phyloP scores from a whole-genome alignment of 208 protist species.

The Acanthamoeba lenticulata region DNA sequence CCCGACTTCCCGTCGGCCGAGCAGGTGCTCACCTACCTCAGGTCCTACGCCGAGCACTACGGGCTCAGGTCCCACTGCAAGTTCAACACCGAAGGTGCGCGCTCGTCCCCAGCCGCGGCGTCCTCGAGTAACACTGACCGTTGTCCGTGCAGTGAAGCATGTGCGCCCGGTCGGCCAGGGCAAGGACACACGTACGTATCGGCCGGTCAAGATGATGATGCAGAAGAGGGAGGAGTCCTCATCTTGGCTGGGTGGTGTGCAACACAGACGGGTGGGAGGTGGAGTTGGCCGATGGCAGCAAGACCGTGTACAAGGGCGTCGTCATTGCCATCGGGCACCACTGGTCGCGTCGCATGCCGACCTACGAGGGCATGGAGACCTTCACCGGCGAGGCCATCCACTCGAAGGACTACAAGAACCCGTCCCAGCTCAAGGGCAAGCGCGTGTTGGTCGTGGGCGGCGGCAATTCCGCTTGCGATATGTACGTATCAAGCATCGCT shows the following conservation, averaged over 20 bases:
- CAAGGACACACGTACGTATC: conserved; percentile 27
- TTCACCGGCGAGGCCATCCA: conserved; percentile 69
- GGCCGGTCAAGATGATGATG: no score
- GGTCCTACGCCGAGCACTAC: neutral
- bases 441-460: conserved; percentile 47
- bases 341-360: conserved; percentile 62
- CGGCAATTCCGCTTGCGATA: conserved; percentile 61
- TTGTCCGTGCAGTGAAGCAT: neutral
- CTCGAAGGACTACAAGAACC: conserved; percentile 70
- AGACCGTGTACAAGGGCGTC: conserved; percentile 51
- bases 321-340: conserved; percentile 68
- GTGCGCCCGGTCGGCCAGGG: conserved; percentile 25
- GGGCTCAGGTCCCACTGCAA: neutral
- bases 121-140: no score
- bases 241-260: no score
- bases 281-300: neutral
- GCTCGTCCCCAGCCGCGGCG: neutral
- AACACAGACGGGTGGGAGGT: conserved; percentile 8
- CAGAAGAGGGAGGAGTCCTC: no score
- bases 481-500: neutral
- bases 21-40: conserved; percentile 46
- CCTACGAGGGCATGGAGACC: conserved; percentile 15
- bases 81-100: conserved; percentile 27
- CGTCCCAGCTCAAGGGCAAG: conserved; percentile 51
- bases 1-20: conserved; percentile 60